These are phyloP conservation scores for Kurtzmaniella quercitrusa DNA, from an alignment of 1,139 yeast genomes.

Conservation along the genomic window DNA sequence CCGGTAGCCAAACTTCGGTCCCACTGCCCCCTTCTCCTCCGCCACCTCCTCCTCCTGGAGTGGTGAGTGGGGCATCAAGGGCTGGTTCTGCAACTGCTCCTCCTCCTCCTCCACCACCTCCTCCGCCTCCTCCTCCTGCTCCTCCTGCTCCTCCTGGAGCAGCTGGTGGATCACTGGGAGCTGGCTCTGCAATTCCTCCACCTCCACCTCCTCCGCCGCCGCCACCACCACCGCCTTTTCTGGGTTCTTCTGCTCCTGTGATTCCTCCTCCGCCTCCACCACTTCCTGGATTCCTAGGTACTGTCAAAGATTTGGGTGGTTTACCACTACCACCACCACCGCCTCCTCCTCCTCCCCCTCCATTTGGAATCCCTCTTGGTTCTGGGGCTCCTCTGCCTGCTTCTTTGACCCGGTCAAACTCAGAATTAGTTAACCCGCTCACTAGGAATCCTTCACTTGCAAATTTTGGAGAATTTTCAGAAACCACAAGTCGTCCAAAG, in stretches of 20 bases:
- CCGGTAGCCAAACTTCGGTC: no score
- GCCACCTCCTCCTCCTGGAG: constrained; percentile 3
- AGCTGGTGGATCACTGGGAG: no score
- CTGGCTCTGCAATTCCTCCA: neutral
- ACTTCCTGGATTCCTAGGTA: constrained; percentile 16
- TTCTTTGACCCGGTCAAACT: constrained; percentile 7
- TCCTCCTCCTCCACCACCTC: constrained; percentile 12
- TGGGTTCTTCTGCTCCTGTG: constrained; percentile 10
- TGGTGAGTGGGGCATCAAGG: neutral
- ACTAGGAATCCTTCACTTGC: neutral
- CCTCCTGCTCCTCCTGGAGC: constrained; percentile 25
- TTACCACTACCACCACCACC: constrained; percentile 14
- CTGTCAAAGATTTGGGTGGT: neutral
- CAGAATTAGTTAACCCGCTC: neutral
- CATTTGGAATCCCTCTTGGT: constrained; percentile 14
- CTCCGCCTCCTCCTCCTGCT: constrained; percentile 12
- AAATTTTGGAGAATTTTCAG: constrained; percentile 3
- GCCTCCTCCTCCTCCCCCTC: constrained; percentile 35
- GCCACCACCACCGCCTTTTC: constrained; percentile 21
- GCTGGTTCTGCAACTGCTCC: neutral
- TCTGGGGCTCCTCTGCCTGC: constrained; percentile 12
- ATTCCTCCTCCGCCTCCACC: constrained; percentile 17
- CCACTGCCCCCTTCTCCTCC: constrained; percentile 7
- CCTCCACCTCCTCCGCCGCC: constrained; percentile 20
- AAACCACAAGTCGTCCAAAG: constrained; percentile 42